Conservation (phyloP, 441 rosid genomes). For the Pelargonium cotyledonis region DNA sequence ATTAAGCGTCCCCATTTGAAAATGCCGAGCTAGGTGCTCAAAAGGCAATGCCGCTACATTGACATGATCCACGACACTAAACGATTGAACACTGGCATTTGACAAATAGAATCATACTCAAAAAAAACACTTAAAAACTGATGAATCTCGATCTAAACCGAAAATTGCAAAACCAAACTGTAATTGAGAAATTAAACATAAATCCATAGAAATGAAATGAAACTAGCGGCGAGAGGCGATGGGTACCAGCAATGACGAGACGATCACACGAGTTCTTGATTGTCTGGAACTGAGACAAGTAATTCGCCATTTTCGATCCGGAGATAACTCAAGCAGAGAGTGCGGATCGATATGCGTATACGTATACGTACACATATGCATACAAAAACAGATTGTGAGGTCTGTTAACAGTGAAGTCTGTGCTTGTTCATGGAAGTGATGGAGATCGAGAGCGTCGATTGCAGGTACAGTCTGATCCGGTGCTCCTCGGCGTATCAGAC, state of each 20-base stretch:
- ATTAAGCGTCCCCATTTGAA: background rate
- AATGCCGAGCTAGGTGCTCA: background rate
- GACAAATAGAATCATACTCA: background rate
- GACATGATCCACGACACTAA: background rate
- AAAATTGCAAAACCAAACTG: background rate
- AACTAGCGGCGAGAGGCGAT: background rate
- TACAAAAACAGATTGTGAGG: background rate
- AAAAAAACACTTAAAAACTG: background rate
- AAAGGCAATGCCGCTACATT: background rate
- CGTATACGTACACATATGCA: background rate
- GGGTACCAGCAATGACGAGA: conserved; percentile 74
- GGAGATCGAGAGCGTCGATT: conserved; percentile 1
- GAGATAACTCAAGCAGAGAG: conserved; percentile 7
- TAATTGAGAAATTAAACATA: background rate
- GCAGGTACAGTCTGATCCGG: background rate
- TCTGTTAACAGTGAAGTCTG: background rate
- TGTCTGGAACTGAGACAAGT: conserved; percentile 81
- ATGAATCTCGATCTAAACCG: conserved; percentile 14
- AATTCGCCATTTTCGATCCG: conserved; percentile 77
- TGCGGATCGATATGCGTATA: conserved; percentile 18
- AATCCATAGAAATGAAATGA: background rate
- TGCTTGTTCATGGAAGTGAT: conserved; percentile 7
- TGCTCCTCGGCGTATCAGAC: background rate
- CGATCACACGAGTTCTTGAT: conserved; percentile 71
- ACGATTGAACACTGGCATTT: background rate